phyloP scores from a whole-genome alignment of 768 basidiomycete genomes.

The Epithele typhae region DNA sequence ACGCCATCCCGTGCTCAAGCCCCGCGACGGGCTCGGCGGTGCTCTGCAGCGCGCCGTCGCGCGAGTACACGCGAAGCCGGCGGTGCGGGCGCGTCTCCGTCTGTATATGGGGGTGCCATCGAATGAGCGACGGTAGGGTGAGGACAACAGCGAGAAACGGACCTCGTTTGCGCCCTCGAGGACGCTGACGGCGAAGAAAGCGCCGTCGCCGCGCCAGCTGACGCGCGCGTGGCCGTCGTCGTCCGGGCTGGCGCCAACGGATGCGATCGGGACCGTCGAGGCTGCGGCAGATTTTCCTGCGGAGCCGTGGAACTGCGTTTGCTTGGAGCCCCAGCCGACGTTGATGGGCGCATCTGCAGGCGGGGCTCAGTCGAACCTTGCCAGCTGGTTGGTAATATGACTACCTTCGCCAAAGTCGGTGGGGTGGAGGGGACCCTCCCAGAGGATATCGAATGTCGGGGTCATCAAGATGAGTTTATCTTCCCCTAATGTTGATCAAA shows the following conservation, averaged over 20 bases:
- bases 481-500: conserved; percentile 48
- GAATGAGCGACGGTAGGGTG: background rate
- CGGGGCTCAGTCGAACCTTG: background rate
- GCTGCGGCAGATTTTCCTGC: conserved; percentile 82
- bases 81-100: conserved; percentile 32
- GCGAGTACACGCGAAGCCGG: conserved; percentile 69
- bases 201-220: conserved; percentile 92
- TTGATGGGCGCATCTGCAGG: conserved; percentile 82
- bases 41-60: conserved; percentile 69
- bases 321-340: conserved; percentile 96
- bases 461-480: conserved; percentile 87
- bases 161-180: conserved; percentile 36
- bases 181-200: conserved; percentile 82
- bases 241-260: conserved; percentile 54
- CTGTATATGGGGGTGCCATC: background rate
- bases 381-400: conserved; percentile 5
- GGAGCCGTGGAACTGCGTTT: conserved; percentile 97
- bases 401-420: conserved; percentile 83
- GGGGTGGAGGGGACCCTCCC: conserved; percentile 69
- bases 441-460: conserved; percentile 81
- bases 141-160: conserved; percentile 12
- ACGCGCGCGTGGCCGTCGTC: conserved; percentile 73
- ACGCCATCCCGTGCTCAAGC: conserved; percentile 72
- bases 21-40: conserved; percentile 84
- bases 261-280: conserved; percentile 33